Conservation (phyloP, 495 filamentous ascomycete species). For the Staphylotrichum longicolle region DNA sequence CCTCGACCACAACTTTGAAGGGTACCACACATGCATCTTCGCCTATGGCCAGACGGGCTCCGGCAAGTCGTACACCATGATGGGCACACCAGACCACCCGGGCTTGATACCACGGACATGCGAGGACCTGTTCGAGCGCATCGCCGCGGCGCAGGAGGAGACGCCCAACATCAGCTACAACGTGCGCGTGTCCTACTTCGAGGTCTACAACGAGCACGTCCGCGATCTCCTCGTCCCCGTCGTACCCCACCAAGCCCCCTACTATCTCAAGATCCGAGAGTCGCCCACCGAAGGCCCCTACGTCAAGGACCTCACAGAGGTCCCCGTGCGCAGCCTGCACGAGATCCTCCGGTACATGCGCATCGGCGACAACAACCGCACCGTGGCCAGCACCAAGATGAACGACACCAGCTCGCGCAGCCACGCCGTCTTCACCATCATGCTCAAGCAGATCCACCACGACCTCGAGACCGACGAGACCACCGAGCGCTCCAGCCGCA, state of each 20-base stretch:
- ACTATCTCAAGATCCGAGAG: slow-evolving; percentile 97
- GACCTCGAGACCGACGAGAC: slow-evolving; percentile 93
- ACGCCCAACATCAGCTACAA: slow-evolving; percentile 90
- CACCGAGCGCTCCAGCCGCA: slow-evolving; percentile 87
- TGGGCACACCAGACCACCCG: slow-evolving; percentile 82
- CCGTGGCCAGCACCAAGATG: slow-evolving; percentile 97
- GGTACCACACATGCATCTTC: slow-evolving; percentile 99
- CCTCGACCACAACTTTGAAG: slow-evolving; percentile 98
- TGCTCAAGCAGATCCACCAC: slow-evolving; percentile 91
- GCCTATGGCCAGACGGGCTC: slow-evolving; percentile 98
- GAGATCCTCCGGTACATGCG: slow-evolving; percentile 91
- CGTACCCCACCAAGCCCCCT: slow-evolving; percentile 64
- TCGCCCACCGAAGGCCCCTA: slow-evolving; percentile 96
- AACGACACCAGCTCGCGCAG: slow-evolving; percentile 94
- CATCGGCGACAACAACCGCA: slow-evolving; percentile 81
- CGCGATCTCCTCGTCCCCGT: slow-evolving; percentile 84
- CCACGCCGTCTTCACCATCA: slow-evolving; percentile 97
- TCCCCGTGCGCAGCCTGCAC: slow-evolving; percentile 74
- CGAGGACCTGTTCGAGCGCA: slow-evolving; percentile 92
- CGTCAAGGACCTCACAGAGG: slow-evolving; percentile 92
- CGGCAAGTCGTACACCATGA: slow-evolving; percentile 99
- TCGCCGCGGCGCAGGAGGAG: slow-evolving; percentile 69
- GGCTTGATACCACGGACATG: slow-evolving; percentile 97
- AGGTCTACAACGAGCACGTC: slow-evolving; percentile 99
- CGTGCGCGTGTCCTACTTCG: slow-evolving; percentile 96